These are phyloP conservation scores for Mycena capillaripes DNA, from an alignment of 768 basidiomycete genomes.

Conservation along the genomic window DNA sequence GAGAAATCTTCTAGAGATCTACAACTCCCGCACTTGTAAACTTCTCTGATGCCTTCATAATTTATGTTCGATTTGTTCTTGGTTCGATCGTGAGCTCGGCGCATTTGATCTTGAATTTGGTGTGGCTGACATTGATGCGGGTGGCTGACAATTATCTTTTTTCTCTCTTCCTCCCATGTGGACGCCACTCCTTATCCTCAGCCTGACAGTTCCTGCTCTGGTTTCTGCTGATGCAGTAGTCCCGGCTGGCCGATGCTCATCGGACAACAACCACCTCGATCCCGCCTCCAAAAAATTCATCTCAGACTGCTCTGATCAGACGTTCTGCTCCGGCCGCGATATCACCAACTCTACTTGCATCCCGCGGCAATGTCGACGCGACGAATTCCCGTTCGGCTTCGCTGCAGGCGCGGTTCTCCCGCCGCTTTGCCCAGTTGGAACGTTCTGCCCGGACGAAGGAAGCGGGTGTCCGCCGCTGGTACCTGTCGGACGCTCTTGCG, in stretches of 20 bases:
- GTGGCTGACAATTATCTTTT: constrained; percentile 9
- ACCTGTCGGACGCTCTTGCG: constrained; percentile 62
- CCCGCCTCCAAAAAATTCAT: constrained; percentile 67
- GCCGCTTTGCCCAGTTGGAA: constrained; percentile 63
- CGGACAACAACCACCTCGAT: constrained; percentile 66
- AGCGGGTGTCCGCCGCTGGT: constrained; percentile 63
- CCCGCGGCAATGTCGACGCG: constrained; percentile 68
- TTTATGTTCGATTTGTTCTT: too few species aligned
- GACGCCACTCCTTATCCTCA: constrained; percentile 1
- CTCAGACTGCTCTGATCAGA: constrained; percentile 71
- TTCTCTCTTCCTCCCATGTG: constrained; percentile 16
- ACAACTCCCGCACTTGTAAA: too few species aligned
- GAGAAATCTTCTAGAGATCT: neutral
- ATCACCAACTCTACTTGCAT: constrained; percentile 59
- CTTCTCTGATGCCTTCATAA: too few species aligned
- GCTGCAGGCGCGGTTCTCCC: constrained; percentile 55
- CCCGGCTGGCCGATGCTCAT: constrained; percentile 49
- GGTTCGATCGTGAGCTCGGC: too few species aligned
- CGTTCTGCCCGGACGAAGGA: constrained; percentile 80
- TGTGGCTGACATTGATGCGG: constrained; percentile 10
- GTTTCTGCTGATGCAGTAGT: neutral
- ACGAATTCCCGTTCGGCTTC: constrained; percentile 73
- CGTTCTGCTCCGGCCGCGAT: constrained; percentile 64
- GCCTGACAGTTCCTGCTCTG: neutral
- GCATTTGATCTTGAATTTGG: neutral